Evolutionary conservation across 148 eudicot species (phyloP), one percentile per base, ranked within the genome.

Genomic region (Spergularia bocconei): DNA sequence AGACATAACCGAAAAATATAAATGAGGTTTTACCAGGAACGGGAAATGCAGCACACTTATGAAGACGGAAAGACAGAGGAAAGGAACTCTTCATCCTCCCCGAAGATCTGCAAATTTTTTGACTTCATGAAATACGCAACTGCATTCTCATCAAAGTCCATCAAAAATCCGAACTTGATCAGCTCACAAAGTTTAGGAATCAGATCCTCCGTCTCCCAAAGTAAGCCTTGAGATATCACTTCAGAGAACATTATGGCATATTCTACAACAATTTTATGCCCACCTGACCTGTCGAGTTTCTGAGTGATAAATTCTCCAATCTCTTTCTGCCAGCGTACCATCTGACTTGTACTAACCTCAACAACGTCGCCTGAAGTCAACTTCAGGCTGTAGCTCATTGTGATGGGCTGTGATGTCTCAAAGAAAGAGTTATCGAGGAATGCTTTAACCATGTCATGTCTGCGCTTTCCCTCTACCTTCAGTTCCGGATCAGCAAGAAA

Each of bases 311-410:
- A 44, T 75, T 79, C 69, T 7, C 72, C 79, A 15, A 48, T 75
- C 25, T 82, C 80, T 44, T 76, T 78, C 64, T 85, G 90, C 97
- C 97, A 89, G 12, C 85, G 75, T 13, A 91, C 82, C 85, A 85
- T 73, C 59, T 77, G 74, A 21, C 79, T 78, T 13, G 78, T 74
- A 44, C 78, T 69, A 41, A 71, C 84, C 63, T 80, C 77, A 41
- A 91, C 33, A 13, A 29, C 57, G 15, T 85, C 75, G 8, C 90
- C 88, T 2, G 91, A 86, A 13, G 83, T 78, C 21, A 82, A 61
- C 23, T 72, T 61, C 48, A 91, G 67, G 23, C 79, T 80, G 73
- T 85, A 87, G 19, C 61, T 15, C 66, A 81, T 64, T 0, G 77
- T 67, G 9, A 86, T 75, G 13, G 86, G 84, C 54, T 87, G 67